phyloP scores from a whole-genome alignment of 2,329 filamentous ascomycete species.

The Neofusicoccum ribis region DNA sequence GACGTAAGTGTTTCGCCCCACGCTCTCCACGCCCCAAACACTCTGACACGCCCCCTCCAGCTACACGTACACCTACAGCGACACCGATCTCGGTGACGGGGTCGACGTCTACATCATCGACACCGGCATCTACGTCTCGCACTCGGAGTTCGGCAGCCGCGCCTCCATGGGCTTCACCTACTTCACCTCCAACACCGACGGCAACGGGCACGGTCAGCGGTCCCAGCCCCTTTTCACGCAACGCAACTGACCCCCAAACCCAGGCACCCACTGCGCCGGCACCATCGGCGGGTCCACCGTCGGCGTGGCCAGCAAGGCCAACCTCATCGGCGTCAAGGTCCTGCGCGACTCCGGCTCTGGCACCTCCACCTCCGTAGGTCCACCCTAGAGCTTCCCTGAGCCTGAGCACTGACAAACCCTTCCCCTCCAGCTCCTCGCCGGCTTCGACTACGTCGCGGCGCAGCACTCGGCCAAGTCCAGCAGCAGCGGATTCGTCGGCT shows the following conservation, averaged over 20 bases:
- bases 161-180: conserved; percentile 26
- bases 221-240: neutral
- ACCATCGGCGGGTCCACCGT: conserved; percentile 35
- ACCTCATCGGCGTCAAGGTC: conserved; percentile 39
- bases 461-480: conserved; percentile 27
- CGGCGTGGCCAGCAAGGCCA: conserved; percentile 37
- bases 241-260: neutral
- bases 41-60: neutral
- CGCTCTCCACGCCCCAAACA: too few relatives aligned
- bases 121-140: conserved; percentile 60
- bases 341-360: conserved; percentile 37
- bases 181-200: conserved; percentile 1
- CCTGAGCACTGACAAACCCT: neutral
- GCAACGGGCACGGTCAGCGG: neutral
- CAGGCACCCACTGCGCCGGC: conserved; percentile 37
- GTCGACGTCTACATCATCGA: conserved; percentile 64
- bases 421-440: conserved; percentile 33
- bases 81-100: conserved; percentile 21
- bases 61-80: conserved; percentile 5
- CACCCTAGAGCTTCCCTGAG: too few relatives aligned
- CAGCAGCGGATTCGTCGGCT: conserved; percentile 26
- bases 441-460: conserved; percentile 39
- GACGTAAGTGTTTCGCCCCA: neutral
- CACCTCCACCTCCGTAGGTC: conserved; percentile 19
- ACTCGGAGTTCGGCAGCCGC: conserved; percentile 43